phyloP scores from a whole-genome alignment of 352 stramenopile genomes.

The Phytophthora pseudosyringae region DNA sequence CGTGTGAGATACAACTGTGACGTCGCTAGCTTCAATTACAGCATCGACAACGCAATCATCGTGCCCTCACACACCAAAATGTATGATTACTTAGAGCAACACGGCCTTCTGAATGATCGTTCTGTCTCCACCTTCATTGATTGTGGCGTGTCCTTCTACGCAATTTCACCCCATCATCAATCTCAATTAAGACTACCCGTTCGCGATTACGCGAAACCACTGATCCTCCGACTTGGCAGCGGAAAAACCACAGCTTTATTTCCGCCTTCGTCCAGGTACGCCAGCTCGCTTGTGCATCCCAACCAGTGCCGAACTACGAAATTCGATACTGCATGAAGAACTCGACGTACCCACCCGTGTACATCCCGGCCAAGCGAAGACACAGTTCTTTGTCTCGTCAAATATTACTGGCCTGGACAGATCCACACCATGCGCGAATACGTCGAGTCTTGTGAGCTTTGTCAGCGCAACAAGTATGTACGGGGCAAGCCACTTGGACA shows the following conservation, averaged over 20 bases:
- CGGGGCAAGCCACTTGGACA: conserved; percentile 3
- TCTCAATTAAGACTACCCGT: too few relatives aligned
- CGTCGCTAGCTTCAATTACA: too few relatives aligned
- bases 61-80: too few relatives aligned
- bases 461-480: conserved; percentile 6
- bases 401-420: conserved; percentile 16
- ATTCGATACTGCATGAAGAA: conserved; percentile 8
- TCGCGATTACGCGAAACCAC: too few relatives aligned
- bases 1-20: too few relatives aligned
- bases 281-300: conserved; percentile 6
- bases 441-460: conserved; percentile 14
- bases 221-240: too few relatives aligned
- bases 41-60: too few relatives aligned
- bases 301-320: neutral
- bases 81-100: too few relatives aligned
- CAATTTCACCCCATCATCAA: too few relatives aligned
- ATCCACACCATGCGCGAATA: conserved; percentile 6
- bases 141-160: too few relatives aligned
- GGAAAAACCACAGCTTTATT: neutral
- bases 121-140: too few relatives aligned
- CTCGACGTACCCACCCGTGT: conserved; percentile 5
- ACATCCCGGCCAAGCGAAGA: conserved; percentile 4
- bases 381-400: conserved; percentile 9
- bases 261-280: conserved; percentile 2
- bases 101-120: too few relatives aligned